phyloP scores from a whole-genome alignment of 345 rosid species.

The Firmiana major region DNA sequence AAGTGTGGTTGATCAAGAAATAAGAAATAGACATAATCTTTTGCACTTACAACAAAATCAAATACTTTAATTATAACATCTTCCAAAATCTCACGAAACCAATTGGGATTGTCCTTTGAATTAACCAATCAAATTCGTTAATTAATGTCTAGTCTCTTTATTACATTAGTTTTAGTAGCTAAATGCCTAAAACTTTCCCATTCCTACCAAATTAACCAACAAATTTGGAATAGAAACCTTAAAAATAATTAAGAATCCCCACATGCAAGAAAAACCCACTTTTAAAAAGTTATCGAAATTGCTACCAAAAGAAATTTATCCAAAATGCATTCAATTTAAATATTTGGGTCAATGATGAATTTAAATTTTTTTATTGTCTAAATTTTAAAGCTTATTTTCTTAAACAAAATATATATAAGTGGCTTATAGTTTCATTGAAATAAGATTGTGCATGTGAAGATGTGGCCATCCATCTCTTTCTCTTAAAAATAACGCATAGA shows the following conservation, averaged over 20 bases:
- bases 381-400: no score
- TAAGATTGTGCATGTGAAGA: neutral
- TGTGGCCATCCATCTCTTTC: neutral
- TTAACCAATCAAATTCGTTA: neutral
- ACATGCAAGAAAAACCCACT: neutral
- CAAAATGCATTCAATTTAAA: no score
- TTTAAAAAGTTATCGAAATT: no score
- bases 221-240: neutral
- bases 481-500: neutral
- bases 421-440: neutral
- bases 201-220: neutral
- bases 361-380: no score
- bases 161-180: neutral
- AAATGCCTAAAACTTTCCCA: neutral
- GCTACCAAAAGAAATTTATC: no score
- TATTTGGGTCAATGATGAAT: no score
- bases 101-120: neutral
- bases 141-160: neutral
- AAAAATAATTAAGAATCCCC: neutral
- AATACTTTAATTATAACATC: neutral
- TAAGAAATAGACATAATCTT: neutral
- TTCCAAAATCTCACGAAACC: neutral
- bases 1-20: neutral
- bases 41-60: neutral
- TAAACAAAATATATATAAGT: no score